phyloP scores from a whole-genome alignment of 164 flowering plant genomes.

The Kingdonia uniflora region DNA sequence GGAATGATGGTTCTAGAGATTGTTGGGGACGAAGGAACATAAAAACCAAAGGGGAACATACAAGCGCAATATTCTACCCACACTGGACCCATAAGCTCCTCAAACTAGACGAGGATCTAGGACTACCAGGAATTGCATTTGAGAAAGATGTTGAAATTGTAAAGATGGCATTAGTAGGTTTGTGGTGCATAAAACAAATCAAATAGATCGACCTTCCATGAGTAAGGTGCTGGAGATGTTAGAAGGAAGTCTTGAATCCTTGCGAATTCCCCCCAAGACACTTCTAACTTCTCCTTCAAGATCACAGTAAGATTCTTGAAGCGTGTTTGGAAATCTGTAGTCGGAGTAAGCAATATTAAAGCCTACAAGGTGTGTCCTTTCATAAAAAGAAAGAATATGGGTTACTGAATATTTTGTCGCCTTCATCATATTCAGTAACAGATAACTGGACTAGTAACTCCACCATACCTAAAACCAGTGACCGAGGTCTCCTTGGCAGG shows the following conservation, averaged over 20 bases:
- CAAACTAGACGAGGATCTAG: slow-evolving; percentile 10
- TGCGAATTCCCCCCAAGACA: slow-evolving; percentile 27
- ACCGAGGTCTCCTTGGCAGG: too few relatives aligned
- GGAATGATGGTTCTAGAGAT: too few relatives aligned
- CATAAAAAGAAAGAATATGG: too few relatives aligned
- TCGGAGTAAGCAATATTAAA: too few relatives aligned
- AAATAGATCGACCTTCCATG: slow-evolving; percentile 29
- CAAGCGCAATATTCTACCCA: slow-evolving; percentile 34
- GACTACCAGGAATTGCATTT: slow-evolving; percentile 8
- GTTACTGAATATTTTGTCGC: too few relatives aligned
- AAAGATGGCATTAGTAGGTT: slow-evolving; percentile 33
- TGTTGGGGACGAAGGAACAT: too few relatives aligned
- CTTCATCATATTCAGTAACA: too few relatives aligned
- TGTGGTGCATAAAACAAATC: slow-evolving; percentile 40
- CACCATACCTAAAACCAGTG: too few relatives aligned
- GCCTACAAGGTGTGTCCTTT: too few relatives aligned
- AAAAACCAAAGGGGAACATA: slow-evolving; percentile 3
- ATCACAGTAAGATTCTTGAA: too few relatives aligned
- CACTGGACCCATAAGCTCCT: slow-evolving; percentile 25
- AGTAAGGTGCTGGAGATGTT: slow-evolving; percentile 32
- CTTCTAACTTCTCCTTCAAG: slow-evolving; percentile 17
- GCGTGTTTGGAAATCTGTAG: too few relatives aligned
- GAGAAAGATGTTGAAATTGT: slow-evolving; percentile 15
- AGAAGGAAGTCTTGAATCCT: slow-evolving; percentile 19
- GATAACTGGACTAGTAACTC: too few relatives aligned